Conservation (phyloP, 1,284 basidiomycete species). For the Leccinum subatratum region DNA sequence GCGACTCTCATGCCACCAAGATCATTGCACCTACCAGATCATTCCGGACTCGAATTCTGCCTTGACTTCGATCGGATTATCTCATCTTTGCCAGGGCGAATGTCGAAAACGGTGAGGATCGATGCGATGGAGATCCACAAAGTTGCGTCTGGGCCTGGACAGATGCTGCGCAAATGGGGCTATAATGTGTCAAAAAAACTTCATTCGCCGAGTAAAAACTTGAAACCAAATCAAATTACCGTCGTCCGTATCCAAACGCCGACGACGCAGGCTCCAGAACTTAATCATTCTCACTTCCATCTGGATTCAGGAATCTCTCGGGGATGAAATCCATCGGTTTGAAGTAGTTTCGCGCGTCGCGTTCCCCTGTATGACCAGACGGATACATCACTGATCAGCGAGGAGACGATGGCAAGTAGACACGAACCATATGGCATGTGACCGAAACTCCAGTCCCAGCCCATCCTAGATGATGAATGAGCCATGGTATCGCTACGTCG, state of each 20-base stretch:
- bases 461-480: constrained; percentile 37
- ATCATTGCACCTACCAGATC: constrained; percentile 37
- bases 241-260: constrained; percentile 49
- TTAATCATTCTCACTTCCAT: constrained; percentile 33
- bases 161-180: constrained; percentile 33
- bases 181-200: constrained; percentile 2
- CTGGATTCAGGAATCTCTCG: constrained; percentile 39
- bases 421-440: constrained; percentile 47
- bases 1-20: not conserved
- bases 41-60: constrained; percentile 42
- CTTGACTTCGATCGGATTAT: constrained; percentile 26
- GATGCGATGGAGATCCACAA: constrained; percentile 49
- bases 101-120: constrained; percentile 44
- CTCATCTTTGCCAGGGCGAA: constrained; percentile 36
- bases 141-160: constrained; percentile 45
- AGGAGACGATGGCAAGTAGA: not conserved
- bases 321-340: constrained; percentile 43
- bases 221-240: constrained; percentile 24
- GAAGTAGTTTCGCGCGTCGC: constrained; percentile 38
- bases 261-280: constrained; percentile 38
- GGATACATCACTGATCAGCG: not conserved
- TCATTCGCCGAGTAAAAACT: not conserved
- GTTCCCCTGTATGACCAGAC: no score
- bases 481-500: no score
- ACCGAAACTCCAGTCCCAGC: constrained; percentile 49